Evolutionary conservation across 768 basidiomycete genomes (phyloP), one percentile per base, ranked within the genome.

Genomic region (Baorangia bicolor): DNA sequence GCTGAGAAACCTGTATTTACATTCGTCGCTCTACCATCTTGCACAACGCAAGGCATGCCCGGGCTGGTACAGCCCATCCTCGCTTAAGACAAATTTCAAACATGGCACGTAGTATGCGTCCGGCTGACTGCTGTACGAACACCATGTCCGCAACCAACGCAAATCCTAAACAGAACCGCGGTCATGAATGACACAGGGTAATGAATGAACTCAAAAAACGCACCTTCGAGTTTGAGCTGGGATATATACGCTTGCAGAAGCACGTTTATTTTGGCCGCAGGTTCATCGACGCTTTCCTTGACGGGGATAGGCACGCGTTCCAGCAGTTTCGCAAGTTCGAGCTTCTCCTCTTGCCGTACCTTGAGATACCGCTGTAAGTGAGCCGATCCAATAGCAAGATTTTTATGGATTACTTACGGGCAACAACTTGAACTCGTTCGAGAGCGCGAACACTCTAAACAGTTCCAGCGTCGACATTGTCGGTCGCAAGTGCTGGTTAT

Each of bases 71-170:
- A 2, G 97, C 93, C 97, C 97, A 99, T n/a, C 95, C 95, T 40
- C 94, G 87, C 75, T 96, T 97, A 56, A 98, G 75, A 69, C 95
- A 98, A 53, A 98, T 99, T 73, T 99, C 96, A 63, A 94, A 98
- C 68, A 99, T 91, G 16, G 96, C 96, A 20, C 94, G 92, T 37
- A 98, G 76, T 64, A 98, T 97, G 81, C 92, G 89, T 46, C 97
- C 97, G 2, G 97, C 97, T 9, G 94, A 97, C 65, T 99, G 97
- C 55, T 94, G 92, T 3, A 99, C 90, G 67, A 94, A 98, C 10
- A 99, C 93, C 92, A 92, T 94, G 61, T 94, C 90, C 0, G 91
- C 90, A 2, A 93, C 86, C 1, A 93, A 81, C 0, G 90, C 90
- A 59, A 93, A 92, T 1, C 90, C 87, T 87, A 11, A 30, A 56